Percentiles rank a stretch among this genome's conserved stretches.
Conservation (phyloP, 768 basidiomycete genomes). For the Dendrothele bispora region DNA sequence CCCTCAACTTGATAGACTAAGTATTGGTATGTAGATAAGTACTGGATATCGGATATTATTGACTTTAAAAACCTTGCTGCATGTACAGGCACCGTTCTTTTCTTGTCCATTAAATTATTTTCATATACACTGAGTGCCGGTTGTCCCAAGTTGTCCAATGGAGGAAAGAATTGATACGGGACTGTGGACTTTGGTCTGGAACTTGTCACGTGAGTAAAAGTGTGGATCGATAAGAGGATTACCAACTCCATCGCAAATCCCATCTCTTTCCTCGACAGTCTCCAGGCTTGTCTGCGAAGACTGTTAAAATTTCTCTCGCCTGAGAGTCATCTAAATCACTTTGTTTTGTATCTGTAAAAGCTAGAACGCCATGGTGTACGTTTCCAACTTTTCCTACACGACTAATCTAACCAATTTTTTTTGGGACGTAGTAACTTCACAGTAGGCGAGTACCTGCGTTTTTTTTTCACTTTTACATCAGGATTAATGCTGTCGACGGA, state of each 20-base stretch:
- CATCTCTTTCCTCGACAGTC: constrained; percentile 7
- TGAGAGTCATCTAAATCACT: constrained; percentile 3
- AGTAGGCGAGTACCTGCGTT: constrained; percentile 56
- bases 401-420: constrained; percentile 20
- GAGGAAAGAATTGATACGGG: too few species aligned
- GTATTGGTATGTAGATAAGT: too few species aligned
- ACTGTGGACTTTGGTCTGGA: too few species aligned
- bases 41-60: too few species aligned
- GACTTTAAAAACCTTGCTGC: too few species aligned
- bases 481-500: constrained; percentile 11
- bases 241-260: neutral
- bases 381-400: constrained; percentile 20
- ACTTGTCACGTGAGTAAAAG: neutral
- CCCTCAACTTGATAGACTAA: too few species aligned
- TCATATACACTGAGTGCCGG: too few species aligned
- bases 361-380: constrained; percentile 83
- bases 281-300: neutral
- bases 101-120: too few species aligned
- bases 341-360: constrained; percentile 33
- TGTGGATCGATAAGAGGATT: constrained; percentile 8
- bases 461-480: constrained; percentile 10
- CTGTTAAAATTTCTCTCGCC: neutral
- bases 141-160: too few species aligned
- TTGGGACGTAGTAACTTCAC: constrained; percentile 75
- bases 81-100: too few species aligned